Base-by-base conservation (phyloP, 192 early-diverging fungal genomes). In the Radiomyces spectabilis region DNA sequence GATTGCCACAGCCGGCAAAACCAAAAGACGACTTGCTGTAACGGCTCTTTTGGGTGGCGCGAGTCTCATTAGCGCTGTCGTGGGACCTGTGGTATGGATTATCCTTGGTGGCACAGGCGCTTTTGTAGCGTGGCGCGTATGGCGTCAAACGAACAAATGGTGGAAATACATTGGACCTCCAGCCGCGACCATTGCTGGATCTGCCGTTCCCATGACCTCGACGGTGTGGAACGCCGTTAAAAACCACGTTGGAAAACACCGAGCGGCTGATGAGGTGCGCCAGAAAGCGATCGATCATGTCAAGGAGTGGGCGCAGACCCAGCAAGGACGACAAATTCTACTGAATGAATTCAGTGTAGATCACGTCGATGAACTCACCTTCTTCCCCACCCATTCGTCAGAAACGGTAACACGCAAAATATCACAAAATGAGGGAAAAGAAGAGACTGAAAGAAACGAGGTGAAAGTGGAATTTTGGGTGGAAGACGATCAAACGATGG, bases 251-350 rank as follows among this genome's bases (percentile, higher is more conserved):
- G 45, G 60, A 6, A 31, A 24, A 4, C 60, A 62, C 19, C 43
- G 52, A 26, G 60, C 52, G 13, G 60, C 34, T 13, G 60, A 62
- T 21, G n/a, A 45, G 3, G 60, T 62, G 4, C 60, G 51, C 18
- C 5, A 37, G 10, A 8, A 48, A 6, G 30, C 52, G 2, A 55
- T 62, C 26, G 10, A 53, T 9, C 26, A 39, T 3, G 26, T 62
- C 25, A 32, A 30, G 13, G 19, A 46, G 21, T 54, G 52, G 52
- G 40, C 39, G 19, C 4, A 35, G 2, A 41, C 52, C 4, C 13
- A 39, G 8, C 21, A 41, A 27, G 52, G 52, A 2, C 2, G 29
- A n/a, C 40, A 13, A 4, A 16, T 54, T 18, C 24, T 54, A 10
- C 9, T 29, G 4, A 16, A 54, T 10, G 34, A 42, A 22, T 54